A percentile compares a stretch with the other conserved stretches of the same genome.
These are phyloP conservation scores for Penicillium flavigenum DNA, from an alignment of 495 filamentous ascomycete genomes.

Conservation along the genomic window DNA sequence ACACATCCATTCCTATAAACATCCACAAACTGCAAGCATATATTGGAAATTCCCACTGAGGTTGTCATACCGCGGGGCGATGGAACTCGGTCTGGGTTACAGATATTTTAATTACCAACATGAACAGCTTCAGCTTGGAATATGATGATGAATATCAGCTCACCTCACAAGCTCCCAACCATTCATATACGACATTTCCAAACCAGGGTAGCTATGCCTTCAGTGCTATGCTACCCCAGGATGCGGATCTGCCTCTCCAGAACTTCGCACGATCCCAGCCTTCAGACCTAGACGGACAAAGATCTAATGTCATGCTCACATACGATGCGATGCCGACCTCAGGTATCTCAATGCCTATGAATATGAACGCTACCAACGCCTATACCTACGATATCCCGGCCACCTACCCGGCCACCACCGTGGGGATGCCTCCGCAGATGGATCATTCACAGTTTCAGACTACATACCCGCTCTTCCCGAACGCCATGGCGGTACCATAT, in stretches of 20 bases:
- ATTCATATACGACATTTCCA: conserved; percentile 21
- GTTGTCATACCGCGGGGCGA: not conserved
- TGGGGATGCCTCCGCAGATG: conserved; percentile 21
- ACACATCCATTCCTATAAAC: not conserved
- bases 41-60: not conserved
- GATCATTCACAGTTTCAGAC: conserved; percentile 25
- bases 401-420: conserved; percentile 24
- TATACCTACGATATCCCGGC: conserved; percentile 33
- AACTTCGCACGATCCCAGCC: conserved; percentile 17
- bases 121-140: conserved; percentile 16
- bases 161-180: conserved; percentile 14
- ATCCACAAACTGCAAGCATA: not conserved
- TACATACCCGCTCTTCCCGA: conserved; percentile 15
- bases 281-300: conserved; percentile 25
- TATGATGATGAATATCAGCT: conserved; percentile 15
- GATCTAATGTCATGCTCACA: conserved; percentile 30
- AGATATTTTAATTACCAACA: not conserved
- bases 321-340: conserved; percentile 30
- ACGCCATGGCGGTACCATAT: conserved; percentile 6
- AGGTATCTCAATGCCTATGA: conserved; percentile 27
- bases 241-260: conserved; percentile 20
- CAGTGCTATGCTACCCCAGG: conserved; percentile 26
- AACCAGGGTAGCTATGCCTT: conserved; percentile 21
- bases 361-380: conserved; percentile 21
- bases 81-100: not conserved